Evolutionary conservation across 495 filamentous ascomycete species (phyloP).

Genomic region (Penicillium atrosanguineum): DNA sequence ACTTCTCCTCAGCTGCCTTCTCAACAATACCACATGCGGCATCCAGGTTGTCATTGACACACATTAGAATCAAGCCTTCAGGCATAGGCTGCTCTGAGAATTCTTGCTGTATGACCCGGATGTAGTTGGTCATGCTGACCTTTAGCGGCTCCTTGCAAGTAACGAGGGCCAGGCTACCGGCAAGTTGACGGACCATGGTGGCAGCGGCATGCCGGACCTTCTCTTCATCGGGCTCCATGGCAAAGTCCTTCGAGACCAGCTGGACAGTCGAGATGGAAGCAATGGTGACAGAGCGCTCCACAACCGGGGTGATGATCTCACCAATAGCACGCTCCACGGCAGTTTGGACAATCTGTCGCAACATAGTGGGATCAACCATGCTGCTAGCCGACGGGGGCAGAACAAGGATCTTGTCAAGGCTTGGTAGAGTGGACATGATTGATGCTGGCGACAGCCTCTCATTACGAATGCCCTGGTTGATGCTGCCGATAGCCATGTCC

Average conservation of each 20-base stretch:
- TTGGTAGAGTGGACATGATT: conserved; percentile 73
- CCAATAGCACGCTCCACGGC: conserved; percentile 84
- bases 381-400: conserved; percentile 74
- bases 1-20: conserved; percentile 88
- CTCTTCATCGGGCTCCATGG: conserved; percentile 86
- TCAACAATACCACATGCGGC: conserved; percentile 89
- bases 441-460: conserved; percentile 70
- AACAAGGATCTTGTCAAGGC: conserved; percentile 68
- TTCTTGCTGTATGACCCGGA: conserved; percentile 72
- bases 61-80: conserved; percentile 90
- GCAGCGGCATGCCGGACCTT: conserved; percentile 79
- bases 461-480: conserved; percentile 64
- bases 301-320: conserved; percentile 95
- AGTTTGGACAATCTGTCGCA: conserved; percentile 77
- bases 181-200: conserved; percentile 87
- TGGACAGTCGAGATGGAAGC: conserved; percentile 93
- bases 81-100: conserved; percentile 72
- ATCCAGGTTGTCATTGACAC: conserved; percentile 96
- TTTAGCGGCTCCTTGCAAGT: conserved; percentile 96
- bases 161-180: conserved; percentile 90
- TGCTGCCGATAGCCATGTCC: conserved; percentile 68
- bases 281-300: conserved; percentile 95
- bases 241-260: conserved; percentile 93
- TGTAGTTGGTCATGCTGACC: conserved; percentile 94
- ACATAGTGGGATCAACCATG: conserved; percentile 62